Evolutionary conservation across 2,329 filamentous ascomycete genomes (phyloP).

Genomic region (Phaeosphaeria sp.): DNA sequence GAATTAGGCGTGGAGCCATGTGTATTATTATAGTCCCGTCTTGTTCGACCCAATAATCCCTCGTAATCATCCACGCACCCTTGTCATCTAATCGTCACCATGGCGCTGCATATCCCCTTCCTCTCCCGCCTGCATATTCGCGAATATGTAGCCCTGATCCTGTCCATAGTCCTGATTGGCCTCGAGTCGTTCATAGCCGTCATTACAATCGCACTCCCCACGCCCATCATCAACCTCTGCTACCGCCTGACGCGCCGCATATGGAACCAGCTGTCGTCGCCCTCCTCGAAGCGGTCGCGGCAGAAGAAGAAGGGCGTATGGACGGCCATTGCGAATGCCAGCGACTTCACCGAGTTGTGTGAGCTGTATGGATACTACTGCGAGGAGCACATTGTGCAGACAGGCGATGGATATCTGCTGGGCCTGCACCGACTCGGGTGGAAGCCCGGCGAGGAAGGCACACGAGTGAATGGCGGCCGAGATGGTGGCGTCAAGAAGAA

Average conservation of each 20-base stretch:
- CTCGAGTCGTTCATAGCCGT: constrained; percentile 85
- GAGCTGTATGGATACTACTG: constrained; percentile 88
- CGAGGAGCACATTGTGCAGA: constrained; percentile 96
- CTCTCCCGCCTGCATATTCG: constrained; percentile 66
- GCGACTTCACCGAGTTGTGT: constrained; percentile 95
- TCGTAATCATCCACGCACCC: too few relatives aligned
- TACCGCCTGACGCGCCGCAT: constrained; percentile 82
- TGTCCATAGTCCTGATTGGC: constrained; percentile 81
- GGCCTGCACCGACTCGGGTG: constrained; percentile 88
- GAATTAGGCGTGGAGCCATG: background rate
- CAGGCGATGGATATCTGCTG: constrained; percentile 89
- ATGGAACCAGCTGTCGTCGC: constrained; percentile 80
- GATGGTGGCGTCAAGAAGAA: constrained; percentile 70
- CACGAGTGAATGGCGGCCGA: constrained; percentile 75
- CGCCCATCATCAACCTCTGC: constrained; percentile 79
- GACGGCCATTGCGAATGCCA: constrained; percentile 79
- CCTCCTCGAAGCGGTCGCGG: constrained; percentile 71
- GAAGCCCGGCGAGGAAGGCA: constrained; percentile 80
- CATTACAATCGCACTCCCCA: constrained; percentile 85
- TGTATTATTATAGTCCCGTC: background rate
- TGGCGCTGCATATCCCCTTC: constrained; percentile 65
- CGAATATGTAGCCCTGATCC: constrained; percentile 87
- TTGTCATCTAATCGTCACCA: constrained; percentile 9
- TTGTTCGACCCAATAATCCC: background rate
- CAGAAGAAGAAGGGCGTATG: constrained; percentile 76